Conservation (phyloP, 2,329 filamentous ascomycete species). For the Apiospora kogelbergensis region DNA sequence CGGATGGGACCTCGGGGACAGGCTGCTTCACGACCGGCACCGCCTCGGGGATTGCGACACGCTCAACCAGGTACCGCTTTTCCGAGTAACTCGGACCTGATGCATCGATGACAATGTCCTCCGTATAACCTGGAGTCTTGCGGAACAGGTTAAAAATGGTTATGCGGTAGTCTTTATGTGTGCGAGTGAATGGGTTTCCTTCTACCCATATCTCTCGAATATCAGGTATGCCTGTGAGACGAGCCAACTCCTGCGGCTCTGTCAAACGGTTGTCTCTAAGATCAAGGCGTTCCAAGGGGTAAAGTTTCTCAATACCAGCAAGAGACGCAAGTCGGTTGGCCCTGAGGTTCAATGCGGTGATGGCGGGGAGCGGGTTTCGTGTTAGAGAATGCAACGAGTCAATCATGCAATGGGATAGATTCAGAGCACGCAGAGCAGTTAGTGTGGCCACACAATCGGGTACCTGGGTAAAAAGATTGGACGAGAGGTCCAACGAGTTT, state of each 20-base stretch:
- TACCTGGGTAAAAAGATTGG: conserved; percentile 90
- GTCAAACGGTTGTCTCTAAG: conserved; percentile 85
- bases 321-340: conserved; percentile 85
- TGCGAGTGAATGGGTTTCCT: conserved; percentile 88
- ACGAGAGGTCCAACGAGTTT: conserved; percentile 88
- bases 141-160: conserved; percentile 97
- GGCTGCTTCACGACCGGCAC: conserved; percentile 76
- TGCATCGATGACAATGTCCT: conserved; percentile 88
- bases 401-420: conserved; percentile 97
- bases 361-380: conserved; percentile 84
- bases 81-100: conserved; percentile 82
- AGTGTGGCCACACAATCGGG: conserved; percentile 87
- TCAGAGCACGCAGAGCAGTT: conserved; percentile 85
- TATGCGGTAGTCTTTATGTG: conserved; percentile 80
- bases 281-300: conserved; percentile 86
- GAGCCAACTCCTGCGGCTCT: conserved; percentile 88
- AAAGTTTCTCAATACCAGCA: conserved; percentile 84
- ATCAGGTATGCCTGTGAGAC: conserved; percentile 86
- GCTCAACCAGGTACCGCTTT: conserved; percentile 79
- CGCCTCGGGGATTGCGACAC: conserved; percentile 71
- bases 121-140: conserved; percentile 81
- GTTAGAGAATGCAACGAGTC: conserved; percentile 86
- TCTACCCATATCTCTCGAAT: conserved; percentile 91
- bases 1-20: conserved; percentile 59
- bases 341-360: conserved; percentile 88